phyloP scores from a whole-genome alignment of 345 rosid species.

The Populus ilicifolia region DNA sequence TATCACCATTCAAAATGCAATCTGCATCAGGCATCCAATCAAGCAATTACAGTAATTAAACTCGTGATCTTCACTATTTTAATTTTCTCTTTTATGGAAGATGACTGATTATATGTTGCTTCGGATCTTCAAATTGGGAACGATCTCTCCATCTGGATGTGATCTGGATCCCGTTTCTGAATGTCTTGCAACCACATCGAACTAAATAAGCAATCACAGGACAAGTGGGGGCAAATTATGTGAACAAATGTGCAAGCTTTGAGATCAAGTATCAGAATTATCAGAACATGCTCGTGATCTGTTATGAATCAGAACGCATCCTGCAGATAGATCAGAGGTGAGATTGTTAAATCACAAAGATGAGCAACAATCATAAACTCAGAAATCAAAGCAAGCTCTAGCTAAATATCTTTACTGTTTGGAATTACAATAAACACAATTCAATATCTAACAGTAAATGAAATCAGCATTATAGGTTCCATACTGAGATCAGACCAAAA shows the following conservation, averaged over 20 bases:
- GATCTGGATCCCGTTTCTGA: neutral
- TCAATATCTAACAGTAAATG: neutral
- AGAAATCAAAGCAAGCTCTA: neutral
- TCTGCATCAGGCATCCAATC: neutral
- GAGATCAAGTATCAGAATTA: neutral
- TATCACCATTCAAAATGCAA: neutral
- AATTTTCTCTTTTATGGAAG: neutral
- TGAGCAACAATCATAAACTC: neutral
- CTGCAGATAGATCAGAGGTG: neutral
- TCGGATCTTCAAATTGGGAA: neutral
- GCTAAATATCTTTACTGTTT: neutral
- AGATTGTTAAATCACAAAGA: neutral
- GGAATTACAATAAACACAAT: neutral
- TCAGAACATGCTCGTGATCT: neutral
- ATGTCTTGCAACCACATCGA: neutral
- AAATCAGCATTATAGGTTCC: neutral
- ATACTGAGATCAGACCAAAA: neutral
- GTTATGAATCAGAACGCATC: neutral
- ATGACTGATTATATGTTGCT: neutral
- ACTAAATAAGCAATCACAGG: neutral
- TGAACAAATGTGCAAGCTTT: neutral
- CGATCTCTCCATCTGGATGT: neutral
- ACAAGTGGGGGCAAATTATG: neutral
- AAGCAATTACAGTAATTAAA: neutral
- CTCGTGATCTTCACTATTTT: neutral